A percentile compares a stretch with the other conserved stretches of the same genome.
Evolutionary conservation across 257 asterid genomes (phyloP).

Genomic region (Ocimum tenuiflorum): DNA sequence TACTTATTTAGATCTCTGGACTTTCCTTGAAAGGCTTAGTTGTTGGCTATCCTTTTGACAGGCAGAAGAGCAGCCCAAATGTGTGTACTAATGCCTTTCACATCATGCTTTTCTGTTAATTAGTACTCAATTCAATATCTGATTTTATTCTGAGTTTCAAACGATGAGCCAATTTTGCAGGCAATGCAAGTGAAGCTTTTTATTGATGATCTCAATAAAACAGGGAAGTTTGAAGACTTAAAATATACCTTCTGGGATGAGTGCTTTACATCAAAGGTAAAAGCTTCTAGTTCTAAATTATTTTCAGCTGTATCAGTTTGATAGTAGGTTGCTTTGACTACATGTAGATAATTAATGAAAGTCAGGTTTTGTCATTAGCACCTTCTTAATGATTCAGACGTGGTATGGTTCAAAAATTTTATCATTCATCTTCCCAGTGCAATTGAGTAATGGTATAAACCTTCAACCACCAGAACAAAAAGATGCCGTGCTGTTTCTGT

Average conservation of each 20-base stretch:
- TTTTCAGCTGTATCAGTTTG: background rate
- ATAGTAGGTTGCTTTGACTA: conserved; percentile 2
- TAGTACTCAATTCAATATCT: background rate
- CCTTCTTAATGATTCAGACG: background rate
- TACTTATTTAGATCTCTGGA: conserved; percentile 48
- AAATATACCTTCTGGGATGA: conserved; percentile 81
- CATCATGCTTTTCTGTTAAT: background rate
- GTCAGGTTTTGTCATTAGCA: background rate
- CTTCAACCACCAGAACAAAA: background rate
- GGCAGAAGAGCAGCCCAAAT: conserved; percentile 32
- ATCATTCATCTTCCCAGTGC: background rate
- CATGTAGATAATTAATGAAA: background rate
- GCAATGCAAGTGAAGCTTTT: conserved; percentile 61
- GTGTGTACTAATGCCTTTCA: conserved; percentile 26
- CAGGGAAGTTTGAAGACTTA: conserved; percentile 63
- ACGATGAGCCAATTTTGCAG: conserved; percentile 30
- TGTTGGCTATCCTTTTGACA: conserved; percentile 57
- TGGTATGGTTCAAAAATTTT: background rate
- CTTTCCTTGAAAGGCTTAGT: conserved; percentile 54
- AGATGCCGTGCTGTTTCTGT: background rate
- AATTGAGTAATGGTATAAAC: background rate
- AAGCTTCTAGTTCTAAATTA: conserved; percentile 1
- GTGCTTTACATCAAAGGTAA: conserved; percentile 75
- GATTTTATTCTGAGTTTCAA: conserved; percentile 4
- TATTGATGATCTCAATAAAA: conserved; percentile 51